A percentile compares a stretch with the other conserved stretches of the same genome.
phyloP scores from a whole-genome alignment of 371 early-diverging fungal species.

The Rhizopus arrhizus region DNA sequence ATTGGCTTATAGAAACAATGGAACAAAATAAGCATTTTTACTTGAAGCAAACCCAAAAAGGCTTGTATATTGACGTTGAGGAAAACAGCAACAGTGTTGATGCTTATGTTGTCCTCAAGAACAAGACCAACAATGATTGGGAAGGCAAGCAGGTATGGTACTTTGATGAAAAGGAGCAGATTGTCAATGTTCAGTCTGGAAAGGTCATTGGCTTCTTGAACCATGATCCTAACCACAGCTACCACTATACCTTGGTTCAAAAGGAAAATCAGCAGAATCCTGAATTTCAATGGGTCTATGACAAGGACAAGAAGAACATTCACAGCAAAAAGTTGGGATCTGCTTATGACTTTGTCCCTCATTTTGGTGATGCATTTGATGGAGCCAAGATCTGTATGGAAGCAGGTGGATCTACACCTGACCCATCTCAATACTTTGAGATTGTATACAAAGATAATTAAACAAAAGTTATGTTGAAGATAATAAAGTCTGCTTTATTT shows the following conservation, averaged over 20 bases:
- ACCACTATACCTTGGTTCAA: not conserved
- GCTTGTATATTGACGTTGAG: not conserved
- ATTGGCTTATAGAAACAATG: not conserved
- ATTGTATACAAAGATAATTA: too few species aligned
- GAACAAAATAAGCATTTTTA: not conserved
- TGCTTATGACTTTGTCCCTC: not conserved
- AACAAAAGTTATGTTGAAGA: too few species aligned
- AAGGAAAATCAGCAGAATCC: not conserved
- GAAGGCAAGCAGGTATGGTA: not conserved
- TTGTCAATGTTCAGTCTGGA: not conserved
- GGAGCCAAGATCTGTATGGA: too few species aligned
- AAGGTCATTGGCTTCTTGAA: too few species aligned
- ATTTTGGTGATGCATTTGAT: too few species aligned
- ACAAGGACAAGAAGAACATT: not conserved
- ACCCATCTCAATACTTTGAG: too few species aligned
- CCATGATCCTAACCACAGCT: not conserved
- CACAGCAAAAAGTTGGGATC: not conserved
- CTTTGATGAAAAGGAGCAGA: not conserved
- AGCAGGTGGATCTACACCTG: too few species aligned
- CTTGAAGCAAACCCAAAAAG: not conserved
- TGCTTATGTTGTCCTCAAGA: not conserved
- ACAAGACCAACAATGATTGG: not conserved
- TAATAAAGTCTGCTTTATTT: too few species aligned
- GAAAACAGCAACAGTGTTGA: constrained; percentile 1
- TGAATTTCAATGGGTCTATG: not conserved